Base-by-base conservation (phyloP, 169 alveolate species). In the Babesia ovis region DNA sequence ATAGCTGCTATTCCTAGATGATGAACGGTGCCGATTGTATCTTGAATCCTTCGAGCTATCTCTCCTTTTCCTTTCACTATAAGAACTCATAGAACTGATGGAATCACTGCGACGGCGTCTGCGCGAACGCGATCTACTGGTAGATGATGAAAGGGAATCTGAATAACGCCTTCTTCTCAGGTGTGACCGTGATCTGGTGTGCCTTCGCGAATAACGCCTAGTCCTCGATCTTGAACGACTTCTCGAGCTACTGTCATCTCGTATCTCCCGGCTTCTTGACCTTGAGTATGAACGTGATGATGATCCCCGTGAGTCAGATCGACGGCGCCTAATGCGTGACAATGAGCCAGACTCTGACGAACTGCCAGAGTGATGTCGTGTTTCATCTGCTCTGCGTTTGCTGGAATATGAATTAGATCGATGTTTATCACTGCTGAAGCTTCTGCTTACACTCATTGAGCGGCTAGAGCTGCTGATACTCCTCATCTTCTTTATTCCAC, bases 371-470 rank as follows among this genome's bases (percentile, higher is more conserved):
- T 45, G 42, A n/a, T 18, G 51, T 12, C 54, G 51, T 2, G 64
- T n/a, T 20, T 46, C 74, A 20, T 50, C 74, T 6, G 51, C 23
- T 4, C 51, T 9, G 0, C 48, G 43, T 27, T 51, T 53, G 43
- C 66, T 51, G 8, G 35, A 32, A 32, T 32, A 34, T 0, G 70
- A 58, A 20, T 2, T 31, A 12, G 68, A 68, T 0, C 58, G 79
- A 23, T 68, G 32, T 18, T 20, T 46, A 20, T 68, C 57, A 35
- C 32, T 68, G 46, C 69, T 58, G 60, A 58, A 41, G 60, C 79
- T 77, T 35, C 86, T 59, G 68, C 86, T 77, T 32, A 77, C 70
- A 55, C 86, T 77, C 86, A 77, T 77, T 2, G 86, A 77, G 73
- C 86, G 86, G 62, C 86, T 77, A 32, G 62, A 61, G 48, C 86